phyloP scores from a whole-genome alignment of 2,329 filamentous ascomycete genomes.

The Aspergillus aculeatinus region DNA sequence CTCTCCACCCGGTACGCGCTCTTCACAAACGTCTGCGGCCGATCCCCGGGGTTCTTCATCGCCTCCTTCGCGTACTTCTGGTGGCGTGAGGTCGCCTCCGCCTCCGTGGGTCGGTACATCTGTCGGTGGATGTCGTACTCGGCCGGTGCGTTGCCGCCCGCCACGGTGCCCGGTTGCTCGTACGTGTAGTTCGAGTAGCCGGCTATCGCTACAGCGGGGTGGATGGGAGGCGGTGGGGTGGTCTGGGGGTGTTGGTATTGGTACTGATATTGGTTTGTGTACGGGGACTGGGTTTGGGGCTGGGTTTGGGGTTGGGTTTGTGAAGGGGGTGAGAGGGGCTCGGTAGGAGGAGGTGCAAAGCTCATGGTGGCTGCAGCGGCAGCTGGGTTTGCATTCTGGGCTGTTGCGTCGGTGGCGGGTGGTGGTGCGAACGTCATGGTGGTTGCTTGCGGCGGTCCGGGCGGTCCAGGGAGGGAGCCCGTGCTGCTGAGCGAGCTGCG shows the following conservation, averaged over 20 bases:
- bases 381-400: constrained; percentile 1
- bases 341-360: constrained; percentile 29
- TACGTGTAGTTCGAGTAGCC: constrained; percentile 47
- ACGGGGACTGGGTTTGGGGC: constrained; percentile 31
- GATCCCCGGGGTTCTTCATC: constrained; percentile 32
- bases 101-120: constrained; percentile 47
- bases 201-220: constrained; percentile 22
- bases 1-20: constrained; percentile 41
- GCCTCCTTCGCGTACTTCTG: constrained; percentile 37
- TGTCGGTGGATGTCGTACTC: constrained; percentile 49
- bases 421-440: constrained; percentile 35
- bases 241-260: constrained; percentile 18
- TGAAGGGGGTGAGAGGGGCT: not conserved
- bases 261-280: constrained; percentile 19
- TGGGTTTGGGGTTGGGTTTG: constrained; percentile 22
- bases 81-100: constrained; percentile 38
- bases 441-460: constrained; percentile 4
- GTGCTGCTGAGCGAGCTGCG: not conserved
- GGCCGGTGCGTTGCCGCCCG: constrained; percentile 13
- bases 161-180: constrained; percentile 29
- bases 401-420: constrained; percentile 35
- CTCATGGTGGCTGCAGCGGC: not conserved
- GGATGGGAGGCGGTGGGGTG: constrained; percentile 5
- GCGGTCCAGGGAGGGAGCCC: not conserved
- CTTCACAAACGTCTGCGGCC: constrained; percentile 40